phyloP scores from a whole-genome alignment of 2,329 filamentous ascomycete genomes.

The Apiospora hydei region DNA sequence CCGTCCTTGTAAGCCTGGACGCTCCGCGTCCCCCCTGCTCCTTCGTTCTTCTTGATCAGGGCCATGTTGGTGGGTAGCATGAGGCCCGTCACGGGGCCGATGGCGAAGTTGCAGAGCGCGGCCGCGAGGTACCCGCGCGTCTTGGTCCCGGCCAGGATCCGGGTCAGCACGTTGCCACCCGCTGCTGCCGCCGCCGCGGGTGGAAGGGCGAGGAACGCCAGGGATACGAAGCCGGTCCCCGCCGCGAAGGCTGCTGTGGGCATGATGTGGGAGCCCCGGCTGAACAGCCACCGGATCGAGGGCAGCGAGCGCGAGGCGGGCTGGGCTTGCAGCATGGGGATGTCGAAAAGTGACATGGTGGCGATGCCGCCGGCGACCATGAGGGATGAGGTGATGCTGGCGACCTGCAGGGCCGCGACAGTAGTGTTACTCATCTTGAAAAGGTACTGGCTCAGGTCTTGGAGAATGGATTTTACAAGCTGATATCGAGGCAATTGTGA shows the following conservation, averaged over 20 bases:
- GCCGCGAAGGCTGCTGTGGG: slow-evolving; percentile 40
- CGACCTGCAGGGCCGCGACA: slow-evolving; percentile 30
- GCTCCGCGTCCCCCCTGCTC: slow-evolving; percentile 15
- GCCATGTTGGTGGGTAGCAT: slow-evolving; percentile 25
- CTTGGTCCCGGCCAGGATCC: background rate
- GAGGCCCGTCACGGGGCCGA: slow-evolving; percentile 23
- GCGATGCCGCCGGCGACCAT: slow-evolving; percentile 44
- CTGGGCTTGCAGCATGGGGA: slow-evolving; percentile 42
- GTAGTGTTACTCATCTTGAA: background rate
- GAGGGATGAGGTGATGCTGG: slow-evolving; percentile 43
- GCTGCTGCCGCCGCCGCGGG: background rate
- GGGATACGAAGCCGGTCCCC: slow-evolving; percentile 38
- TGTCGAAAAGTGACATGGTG: slow-evolving; percentile 42
- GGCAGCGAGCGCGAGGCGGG: slow-evolving; percentile 47
- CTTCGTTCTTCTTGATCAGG: slow-evolving; percentile 24
- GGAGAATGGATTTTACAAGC: background rate
- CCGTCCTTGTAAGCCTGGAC: background rate
- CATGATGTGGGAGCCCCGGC: slow-evolving; percentile 45
- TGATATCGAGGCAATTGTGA: too few species aligned
- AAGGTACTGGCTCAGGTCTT: background rate
- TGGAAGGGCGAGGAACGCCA: slow-evolving; percentile 34
- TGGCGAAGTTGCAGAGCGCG: slow-evolving; percentile 20
- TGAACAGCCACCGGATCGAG: slow-evolving; percentile 46
- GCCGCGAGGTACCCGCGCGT: slow-evolving; percentile 26
- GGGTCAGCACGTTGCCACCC: background rate